Base-by-base conservation (phyloP, 2,329 filamentous ascomycete genomes). In the Albophoma yamanashiensis region DNA sequence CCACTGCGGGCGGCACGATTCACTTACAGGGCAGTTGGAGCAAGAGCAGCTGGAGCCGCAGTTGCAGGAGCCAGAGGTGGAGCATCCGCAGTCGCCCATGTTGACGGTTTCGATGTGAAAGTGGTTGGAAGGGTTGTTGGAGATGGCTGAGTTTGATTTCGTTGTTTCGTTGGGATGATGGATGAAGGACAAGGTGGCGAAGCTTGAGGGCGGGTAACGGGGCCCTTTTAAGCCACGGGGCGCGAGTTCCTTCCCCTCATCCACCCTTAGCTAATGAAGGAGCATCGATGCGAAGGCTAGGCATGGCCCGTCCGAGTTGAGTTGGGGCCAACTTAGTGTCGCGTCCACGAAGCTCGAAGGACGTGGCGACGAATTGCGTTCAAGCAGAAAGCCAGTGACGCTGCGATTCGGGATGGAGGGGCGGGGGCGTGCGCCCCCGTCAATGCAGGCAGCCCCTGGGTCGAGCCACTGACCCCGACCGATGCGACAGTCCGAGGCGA, bases 61-160 rank as follows among this genome's bases (percentile, higher is more conserved):
- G 67, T 68, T 67, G 68, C 76, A 78, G 58, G 72, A 67, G 65
- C 75, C 76, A 62, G 74, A 72, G 58, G 70, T 65, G 65, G 73
- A 66, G 64, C 76, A 78, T 67, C 75, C 75, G 65, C 74, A 78
- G 67, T 71, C 74, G 68, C 69, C 68, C 76, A 78, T 78, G 65
- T 62, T 76, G 68, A 70, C 62, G 53, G 55, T 57, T 62, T 62
- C 56, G 55, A 59, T 56, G 43, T 20, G 45, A 52, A 27, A 12
- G 38, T 36, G 38, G 56, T 15, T 55, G 58, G 27, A 22, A n/a
- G 2, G 5, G 15, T 38, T 55, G 50, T 36, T 55, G 47, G 6
- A 20, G 5, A 27, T 27, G 47, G 27, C 4, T 36, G 50, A 40
- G 43, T 55, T 9, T 60, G 55, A 52, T 50, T 58, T 62, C 58